Evolutionary conservation across 352 stramenopile species (phyloP).

Genomic region (Phytopythium sindhum): DNA sequence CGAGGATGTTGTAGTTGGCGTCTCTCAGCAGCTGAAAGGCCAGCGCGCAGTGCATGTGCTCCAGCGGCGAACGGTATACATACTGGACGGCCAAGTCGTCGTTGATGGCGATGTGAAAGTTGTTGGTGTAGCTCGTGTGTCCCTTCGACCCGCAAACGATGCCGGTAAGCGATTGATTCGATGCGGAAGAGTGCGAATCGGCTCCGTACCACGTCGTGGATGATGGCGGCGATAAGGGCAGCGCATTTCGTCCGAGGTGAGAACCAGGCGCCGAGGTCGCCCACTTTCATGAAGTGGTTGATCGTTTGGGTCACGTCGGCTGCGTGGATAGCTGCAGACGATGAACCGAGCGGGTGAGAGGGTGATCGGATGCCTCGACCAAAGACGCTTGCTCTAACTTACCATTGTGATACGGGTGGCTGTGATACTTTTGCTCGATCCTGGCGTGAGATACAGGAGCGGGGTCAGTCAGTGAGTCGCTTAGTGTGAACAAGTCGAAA

Average conservation of each 20-base stretch:
- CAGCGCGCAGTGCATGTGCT: conserved; percentile 86
- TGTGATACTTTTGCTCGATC: conserved; percentile 59
- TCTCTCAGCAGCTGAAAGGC: conserved; percentile 78
- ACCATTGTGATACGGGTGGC: conserved; percentile 86
- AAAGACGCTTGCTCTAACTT: neutral
- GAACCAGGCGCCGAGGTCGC: conserved; percentile 50
- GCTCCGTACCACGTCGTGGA: conserved; percentile 71
- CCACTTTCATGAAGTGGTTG: conserved; percentile 61
- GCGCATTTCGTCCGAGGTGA: conserved; percentile 63
- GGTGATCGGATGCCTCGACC: neutral
- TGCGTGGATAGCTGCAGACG: conserved; percentile 58
- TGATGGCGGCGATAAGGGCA: conserved; percentile 68
- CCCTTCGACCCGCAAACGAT: conserved; percentile 25
- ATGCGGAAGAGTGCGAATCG: neutral
- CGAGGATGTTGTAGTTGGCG: conserved; percentile 65
- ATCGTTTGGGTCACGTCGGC: conserved; percentile 79
- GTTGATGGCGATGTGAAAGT: conserved; percentile 83
- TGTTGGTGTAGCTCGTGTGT: conserved; percentile 88
- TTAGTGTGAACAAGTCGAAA: neutral
- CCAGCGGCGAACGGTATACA: conserved; percentile 76
- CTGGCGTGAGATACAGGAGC: conserved; percentile 12
- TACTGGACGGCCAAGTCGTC: conserved; percentile 80
- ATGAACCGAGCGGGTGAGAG: neutral
- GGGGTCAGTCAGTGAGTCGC: neutral
- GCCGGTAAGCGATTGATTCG: conserved; percentile 2